These are phyloP conservation scores for Cryptococcus depauperatus DNA, from an alignment of 1,284 basidiomycete species.

Conservation along the genomic window DNA sequence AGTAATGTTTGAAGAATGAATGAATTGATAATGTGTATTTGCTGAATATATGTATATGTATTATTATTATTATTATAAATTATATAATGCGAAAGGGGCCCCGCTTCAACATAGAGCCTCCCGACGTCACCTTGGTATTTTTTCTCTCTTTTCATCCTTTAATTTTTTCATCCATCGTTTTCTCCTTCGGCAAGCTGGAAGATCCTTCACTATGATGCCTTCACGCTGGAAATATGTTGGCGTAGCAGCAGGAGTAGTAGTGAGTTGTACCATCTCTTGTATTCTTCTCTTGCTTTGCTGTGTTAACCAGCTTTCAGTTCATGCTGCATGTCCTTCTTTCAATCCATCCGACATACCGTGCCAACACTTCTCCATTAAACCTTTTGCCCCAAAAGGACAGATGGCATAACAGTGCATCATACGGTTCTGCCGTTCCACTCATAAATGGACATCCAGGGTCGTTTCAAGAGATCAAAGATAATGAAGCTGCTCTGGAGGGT, in stretches of 20 bases:
- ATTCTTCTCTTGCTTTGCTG: not conserved
- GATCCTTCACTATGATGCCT: no score
- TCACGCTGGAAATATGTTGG: conserved; percentile 39
- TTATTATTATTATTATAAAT: no score
- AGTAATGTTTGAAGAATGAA: not conserved
- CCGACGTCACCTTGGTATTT: no score
- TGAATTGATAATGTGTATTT: no score
- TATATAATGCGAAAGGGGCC: no score
- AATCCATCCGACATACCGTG: conserved; percentile 40
- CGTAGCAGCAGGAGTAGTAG: conserved; percentile 30
- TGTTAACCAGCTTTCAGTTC: conserved; percentile 27
- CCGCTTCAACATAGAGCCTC: no score
- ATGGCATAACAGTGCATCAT: conserved; percentile 5
- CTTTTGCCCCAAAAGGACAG: conserved; percentile 11
- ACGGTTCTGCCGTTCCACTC: conserved; percentile 23
- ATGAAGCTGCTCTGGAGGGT: conserved; percentile 19
- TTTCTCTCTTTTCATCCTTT: no score
- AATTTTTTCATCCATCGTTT: no score
- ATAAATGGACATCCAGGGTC: conserved; percentile 22
- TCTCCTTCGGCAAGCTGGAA: no score
- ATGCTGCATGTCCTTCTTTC: conserved; percentile 37
- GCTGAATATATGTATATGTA: no score
- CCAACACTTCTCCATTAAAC: conserved; percentile 24
- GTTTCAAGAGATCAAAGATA: conserved; percentile 14
- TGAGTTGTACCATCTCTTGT: conserved; percentile 13